phyloP scores from a whole-genome alignment of 2,329 filamentous ascomycete genomes.

The Fusarium sp. region DNA sequence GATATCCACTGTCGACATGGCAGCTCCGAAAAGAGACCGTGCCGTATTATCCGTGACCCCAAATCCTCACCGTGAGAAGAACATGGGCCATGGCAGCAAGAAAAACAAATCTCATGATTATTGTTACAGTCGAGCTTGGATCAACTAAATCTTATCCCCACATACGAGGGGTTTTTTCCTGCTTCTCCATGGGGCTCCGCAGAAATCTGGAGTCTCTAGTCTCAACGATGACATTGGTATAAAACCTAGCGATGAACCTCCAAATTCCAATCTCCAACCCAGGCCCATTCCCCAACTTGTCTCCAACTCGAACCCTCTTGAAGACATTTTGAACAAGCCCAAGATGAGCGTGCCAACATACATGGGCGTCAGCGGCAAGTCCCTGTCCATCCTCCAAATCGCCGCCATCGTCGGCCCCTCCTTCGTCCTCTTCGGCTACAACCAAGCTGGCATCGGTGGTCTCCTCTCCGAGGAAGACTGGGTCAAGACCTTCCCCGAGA shows the following conservation, averaged over 20 bases:
- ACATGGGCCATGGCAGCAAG: background rate
- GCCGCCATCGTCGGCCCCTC: conserved; percentile 55
- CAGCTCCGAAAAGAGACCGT: conserved; percentile 34
- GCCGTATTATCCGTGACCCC: conserved; percentile 25
- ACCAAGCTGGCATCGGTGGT: conserved; percentile 76
- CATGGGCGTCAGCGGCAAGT: conserved; percentile 50
- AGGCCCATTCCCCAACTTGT: background rate
- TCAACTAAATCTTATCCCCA: conserved; percentile 21
- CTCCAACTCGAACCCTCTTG: background rate
- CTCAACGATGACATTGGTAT: background rate
- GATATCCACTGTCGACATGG: background rate
- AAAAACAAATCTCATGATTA: background rate
- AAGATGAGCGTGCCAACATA: conserved; percentile 34
- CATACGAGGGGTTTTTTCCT: conserved; percentile 13
- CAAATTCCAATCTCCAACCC: background rate
- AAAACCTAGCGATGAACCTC: background rate
- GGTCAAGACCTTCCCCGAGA: conserved; percentile 60
- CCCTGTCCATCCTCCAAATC: conserved; percentile 50
- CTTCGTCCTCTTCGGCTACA: conserved; percentile 62
- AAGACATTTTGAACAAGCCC: background rate
- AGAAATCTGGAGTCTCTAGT: background rate
- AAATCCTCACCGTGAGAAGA: background rate
- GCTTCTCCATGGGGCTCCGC: conserved; percentile 34
- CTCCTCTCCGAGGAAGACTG: conserved; percentile 71
- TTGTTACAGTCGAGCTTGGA: background rate